Evolutionary conservation across 306 rosid species (phyloP), one percentile per base, ranked within the genome.

Genomic region (Sesbania bispinosa): DNA sequence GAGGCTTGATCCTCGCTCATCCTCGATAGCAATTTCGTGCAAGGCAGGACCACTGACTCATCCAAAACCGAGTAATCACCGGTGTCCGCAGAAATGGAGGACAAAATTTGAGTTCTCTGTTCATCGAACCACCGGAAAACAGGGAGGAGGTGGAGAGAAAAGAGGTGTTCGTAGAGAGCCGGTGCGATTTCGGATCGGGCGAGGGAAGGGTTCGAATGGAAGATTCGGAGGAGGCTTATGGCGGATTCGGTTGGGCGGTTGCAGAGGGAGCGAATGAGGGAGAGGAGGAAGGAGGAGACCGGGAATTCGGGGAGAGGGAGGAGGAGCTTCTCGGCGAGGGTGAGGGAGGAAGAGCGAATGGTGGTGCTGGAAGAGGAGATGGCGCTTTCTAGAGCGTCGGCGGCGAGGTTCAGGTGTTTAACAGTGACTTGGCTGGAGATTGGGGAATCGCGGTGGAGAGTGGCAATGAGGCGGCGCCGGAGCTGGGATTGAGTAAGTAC

Each of bases 181-280:
- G 98, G 89, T 2, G 96, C 89, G 38, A 93, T 61, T 55, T 93
- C 96, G 0, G 84, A 83, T 24, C 98, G 75, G 10, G 96, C 87
- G 16, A 84, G 81, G 4, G 86, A 73, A 48, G 96, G 91, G 46
- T 60, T 71, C 3, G 76, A 50, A 20, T 45, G 39, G 79, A 90
- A 93, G 55, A 90, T 48, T 39, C 62, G 77, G 41, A 93, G 85
- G 74, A 93, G 79, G 52, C 64, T 14, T 7, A 77, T 33, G 52
- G 96, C 86, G 38, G 96, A 82, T 18, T 88, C 77, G 16, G 57
- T 26, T 0, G 55, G 76, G 19, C 78, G 86, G 74, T 77, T 69
- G 3, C 54, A n/a, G 80, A 89, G 88, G 58, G 79, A 63, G 79
- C 78, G 77, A 54, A 80, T 29, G 73, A 92, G 93, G 43, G 88